Conservation (phyloP, 108 stramenopile species). For the Pelagomonas calceolata region DNA sequence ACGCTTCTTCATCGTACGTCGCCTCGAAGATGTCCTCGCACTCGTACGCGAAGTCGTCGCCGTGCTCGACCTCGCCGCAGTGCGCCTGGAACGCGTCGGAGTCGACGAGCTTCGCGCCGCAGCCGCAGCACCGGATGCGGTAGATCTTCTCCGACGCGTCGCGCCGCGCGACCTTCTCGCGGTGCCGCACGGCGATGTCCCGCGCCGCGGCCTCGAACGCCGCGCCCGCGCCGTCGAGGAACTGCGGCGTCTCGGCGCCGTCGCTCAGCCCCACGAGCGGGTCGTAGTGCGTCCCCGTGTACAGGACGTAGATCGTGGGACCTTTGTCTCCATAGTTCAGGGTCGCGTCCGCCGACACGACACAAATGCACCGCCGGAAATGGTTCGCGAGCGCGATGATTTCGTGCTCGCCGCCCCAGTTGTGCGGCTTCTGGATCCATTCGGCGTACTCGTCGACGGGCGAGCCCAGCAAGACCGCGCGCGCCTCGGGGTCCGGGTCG, state of each 20-base stretch:
- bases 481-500: not conserved
- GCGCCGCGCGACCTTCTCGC: not conserved
- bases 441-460: not conserved
- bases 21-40: constrained; percentile 3
- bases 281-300: not conserved
- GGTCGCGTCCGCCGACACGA: not conserved
- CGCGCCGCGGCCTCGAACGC: not conserved
- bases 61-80: constrained; percentile 3
- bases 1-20: not conserved
- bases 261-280: not conserved
- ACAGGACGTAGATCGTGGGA: not conserved
- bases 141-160: not conserved
- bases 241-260: not conserved
- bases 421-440: not conserved
- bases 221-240: not conserved
- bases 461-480: not conserved
- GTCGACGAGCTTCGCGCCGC: not conserved
- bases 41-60: constrained; percentile 1
- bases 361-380: not conserved
- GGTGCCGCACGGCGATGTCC: not conserved
- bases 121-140: constrained; percentile 5
- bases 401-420: not conserved
- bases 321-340: not conserved
- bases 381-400: not conserved
- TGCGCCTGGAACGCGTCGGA: not conserved